phyloP scores from a whole-genome alignment of 345 rosid species.

The Populus deltoides region DNA sequence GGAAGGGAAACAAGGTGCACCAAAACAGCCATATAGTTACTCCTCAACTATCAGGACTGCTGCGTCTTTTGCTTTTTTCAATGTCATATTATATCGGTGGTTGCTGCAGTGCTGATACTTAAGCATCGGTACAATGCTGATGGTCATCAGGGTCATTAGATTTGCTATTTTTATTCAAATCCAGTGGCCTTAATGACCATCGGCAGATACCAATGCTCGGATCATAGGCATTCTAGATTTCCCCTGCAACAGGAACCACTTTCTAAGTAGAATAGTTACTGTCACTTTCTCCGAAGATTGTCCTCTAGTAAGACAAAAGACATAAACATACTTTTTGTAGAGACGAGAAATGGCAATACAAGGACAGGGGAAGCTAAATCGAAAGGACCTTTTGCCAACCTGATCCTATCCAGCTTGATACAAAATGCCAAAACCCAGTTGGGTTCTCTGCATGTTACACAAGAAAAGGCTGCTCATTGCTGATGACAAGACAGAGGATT shows the following conservation, averaged over 20 bases:
- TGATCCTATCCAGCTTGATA: slow-evolving; percentile 12
- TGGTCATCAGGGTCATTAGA: background rate
- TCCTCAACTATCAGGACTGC: background rate
- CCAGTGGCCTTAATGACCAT: background rate
- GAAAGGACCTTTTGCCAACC: slow-evolving; percentile 19
- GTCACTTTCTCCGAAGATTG: background rate
- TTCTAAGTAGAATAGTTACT: background rate
- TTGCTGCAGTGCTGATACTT: background rate
- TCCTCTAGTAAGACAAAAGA: slow-evolving; percentile 9
- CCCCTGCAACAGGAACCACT: background rate
- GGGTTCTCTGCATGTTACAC: slow-evolving; percentile 16
- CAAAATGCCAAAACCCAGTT: slow-evolving; percentile 35
- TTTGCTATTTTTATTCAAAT: background rate
- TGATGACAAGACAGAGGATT: slow-evolving; percentile 34
- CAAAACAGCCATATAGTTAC: background rate
- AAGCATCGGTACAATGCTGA: background rate
- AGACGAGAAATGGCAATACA: slow-evolving; percentile 4
- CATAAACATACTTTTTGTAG: slow-evolving; percentile 15
- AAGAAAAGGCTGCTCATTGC: slow-evolving; percentile 28
- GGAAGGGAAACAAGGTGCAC: background rate
- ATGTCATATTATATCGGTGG: background rate
- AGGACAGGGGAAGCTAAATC: slow-evolving; percentile 5
- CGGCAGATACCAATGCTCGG: background rate
- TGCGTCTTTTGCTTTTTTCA: background rate
- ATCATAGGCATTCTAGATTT: background rate